These are phyloP conservation scores for Cucurbita moschata DNA, from an alignment of 306 rosid genomes.

Conservation along the genomic window DNA sequence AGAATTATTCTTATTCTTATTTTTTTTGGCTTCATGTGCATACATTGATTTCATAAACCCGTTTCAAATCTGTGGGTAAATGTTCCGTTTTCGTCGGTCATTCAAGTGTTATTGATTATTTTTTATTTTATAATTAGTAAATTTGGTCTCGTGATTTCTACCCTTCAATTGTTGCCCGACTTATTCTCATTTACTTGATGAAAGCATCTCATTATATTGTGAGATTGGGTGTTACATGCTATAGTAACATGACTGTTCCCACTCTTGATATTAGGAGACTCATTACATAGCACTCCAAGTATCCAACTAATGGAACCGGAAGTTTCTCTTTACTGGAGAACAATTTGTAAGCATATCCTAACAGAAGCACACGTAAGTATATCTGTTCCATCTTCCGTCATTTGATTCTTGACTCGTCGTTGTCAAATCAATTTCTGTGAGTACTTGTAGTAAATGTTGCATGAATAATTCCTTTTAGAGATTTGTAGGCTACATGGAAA, in stretches of 20 bases:
- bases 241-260: conserved; percentile 13
- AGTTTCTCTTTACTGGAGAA: conserved; percentile 78
- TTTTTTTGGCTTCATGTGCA: not conserved
- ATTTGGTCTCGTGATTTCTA: not conserved
- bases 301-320: conserved; percentile 77
- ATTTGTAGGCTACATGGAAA: not conserved
- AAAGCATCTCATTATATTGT: not conserved
- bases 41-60: not conserved
- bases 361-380: conserved; percentile 72
- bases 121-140: not conserved
- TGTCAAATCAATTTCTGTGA: not conserved
- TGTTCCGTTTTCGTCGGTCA: not conserved
- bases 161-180: not conserved
- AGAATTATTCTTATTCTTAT: not conserved
- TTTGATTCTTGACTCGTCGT: not conserved
- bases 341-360: conserved; percentile 58
- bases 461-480: not conserved
- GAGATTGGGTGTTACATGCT: not conserved
- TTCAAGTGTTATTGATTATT: not conserved
- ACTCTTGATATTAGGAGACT: conserved; percentile 21
- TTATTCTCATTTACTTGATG: not conserved
- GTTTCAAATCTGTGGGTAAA: not conserved
- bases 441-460: not conserved
- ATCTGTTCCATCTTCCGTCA: not conserved
- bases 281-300: conserved; percentile 20